Evolutionary conservation across 2,329 filamentous ascomycete species (phyloP).

Genomic region (Ophiocordyceps sinensis): DNA sequence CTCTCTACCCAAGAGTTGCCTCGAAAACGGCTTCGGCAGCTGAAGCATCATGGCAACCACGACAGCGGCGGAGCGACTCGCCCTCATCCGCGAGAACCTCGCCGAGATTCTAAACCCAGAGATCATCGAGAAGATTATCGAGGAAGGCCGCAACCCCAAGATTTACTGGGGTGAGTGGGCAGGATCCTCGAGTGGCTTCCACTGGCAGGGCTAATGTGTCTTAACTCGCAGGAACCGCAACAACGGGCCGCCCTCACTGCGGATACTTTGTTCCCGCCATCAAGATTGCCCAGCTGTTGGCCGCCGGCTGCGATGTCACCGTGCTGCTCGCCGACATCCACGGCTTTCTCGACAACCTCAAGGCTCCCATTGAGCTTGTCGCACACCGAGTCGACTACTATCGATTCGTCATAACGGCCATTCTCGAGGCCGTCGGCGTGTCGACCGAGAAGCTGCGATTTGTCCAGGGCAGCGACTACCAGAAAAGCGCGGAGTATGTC

Average conservation of each 20-base stretch:
- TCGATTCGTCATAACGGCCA: slow-evolving; percentile 55
- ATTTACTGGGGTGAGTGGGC: slow-evolving; percentile 62
- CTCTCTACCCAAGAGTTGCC: too few species aligned
- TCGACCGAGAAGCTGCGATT: slow-evolving; percentile 68
- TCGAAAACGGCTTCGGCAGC: background rate
- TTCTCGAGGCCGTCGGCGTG: slow-evolving; percentile 66
- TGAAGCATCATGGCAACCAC: slow-evolving; percentile 8
- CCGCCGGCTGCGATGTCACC: slow-evolving; percentile 69
- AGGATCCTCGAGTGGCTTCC: background rate
- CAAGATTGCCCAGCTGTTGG: slow-evolving; percentile 79
- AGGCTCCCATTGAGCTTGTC: slow-evolving; percentile 80
- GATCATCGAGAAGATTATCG: slow-evolving; percentile 61
- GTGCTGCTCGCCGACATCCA: slow-evolving; percentile 64
- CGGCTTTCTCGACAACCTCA: slow-evolving; percentile 70
- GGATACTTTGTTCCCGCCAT: slow-evolving; percentile 82
- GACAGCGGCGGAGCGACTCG: slow-evolving; percentile 46
- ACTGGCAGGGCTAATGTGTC: background rate
- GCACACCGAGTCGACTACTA: slow-evolving; percentile 76
- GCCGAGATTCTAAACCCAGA: slow-evolving; percentile 73
- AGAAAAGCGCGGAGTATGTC: slow-evolving; percentile 56
- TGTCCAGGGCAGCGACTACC: slow-evolving; percentile 73
- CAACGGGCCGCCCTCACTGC: slow-evolving; percentile 75
- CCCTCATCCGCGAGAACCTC: slow-evolving; percentile 67
- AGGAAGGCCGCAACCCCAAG: slow-evolving; percentile 55
- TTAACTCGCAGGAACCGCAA: slow-evolving; percentile 46